Evolutionary conservation across 148 eudicot species (phyloP), one percentile per base, ranked within the genome.

Genomic region (Nepenthes gracilis): DNA sequence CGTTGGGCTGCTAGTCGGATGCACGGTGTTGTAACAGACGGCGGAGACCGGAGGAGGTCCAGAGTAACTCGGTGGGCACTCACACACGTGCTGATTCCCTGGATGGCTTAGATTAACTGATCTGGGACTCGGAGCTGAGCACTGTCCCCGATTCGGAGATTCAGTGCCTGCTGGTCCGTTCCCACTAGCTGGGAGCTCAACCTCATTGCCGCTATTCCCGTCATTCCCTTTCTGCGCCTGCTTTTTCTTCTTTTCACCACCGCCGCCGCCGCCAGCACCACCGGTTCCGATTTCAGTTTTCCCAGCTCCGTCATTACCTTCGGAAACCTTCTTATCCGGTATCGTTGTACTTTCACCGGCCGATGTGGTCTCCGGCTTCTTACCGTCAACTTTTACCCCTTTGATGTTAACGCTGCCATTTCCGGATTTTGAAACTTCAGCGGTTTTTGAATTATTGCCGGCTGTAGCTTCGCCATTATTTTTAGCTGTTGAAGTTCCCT

Each of bases 1-100:
- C 72, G 81, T 75, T 62, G 82, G 74, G 72, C 69, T 77, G 38
- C 75, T 75, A 7, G 70, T 60, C 9, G 97, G 91, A 61, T 84
- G 57, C 55, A 88, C 80, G 58, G 85, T 84, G 63, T 76, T 86
- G 80, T 86, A 90, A 54, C 85, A 82, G 43, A 79, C 73, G 2
- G 67, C 81, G 68, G 72, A 82, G 2, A 59, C 74, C 0, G 83
- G 75, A 10, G 71, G 69, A 5, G 86, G 80, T 5, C 77, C 66
- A 48, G 72, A 66, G 65, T 78, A 76, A 43, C 64, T 49, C 11
- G 75, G 74, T 35, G 76, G 69, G 35, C 74, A 59, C 56, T 82
- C 67, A 49, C 82, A 66, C 64, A 67, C 73, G 36, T 12, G 32
- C 0, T 49, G 45, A 40, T 40, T 4, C 8, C 4, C 8, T 8